phyloP scores from a whole-genome alignment of 768 basidiomycete species.

The Rhodotorula diobovata region DNA sequence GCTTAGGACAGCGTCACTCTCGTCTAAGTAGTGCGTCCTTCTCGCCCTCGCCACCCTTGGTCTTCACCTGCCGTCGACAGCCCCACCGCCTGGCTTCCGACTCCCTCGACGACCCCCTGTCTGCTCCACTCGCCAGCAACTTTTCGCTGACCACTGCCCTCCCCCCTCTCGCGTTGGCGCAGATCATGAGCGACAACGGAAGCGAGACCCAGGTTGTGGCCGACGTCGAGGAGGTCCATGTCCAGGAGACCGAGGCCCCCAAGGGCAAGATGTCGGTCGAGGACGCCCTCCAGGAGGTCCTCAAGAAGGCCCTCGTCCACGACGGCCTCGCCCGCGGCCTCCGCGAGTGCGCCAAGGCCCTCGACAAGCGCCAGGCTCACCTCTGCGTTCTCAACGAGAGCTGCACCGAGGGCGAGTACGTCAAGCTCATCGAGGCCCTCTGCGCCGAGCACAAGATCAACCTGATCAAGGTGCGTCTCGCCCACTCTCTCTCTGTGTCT shows the following conservation, averaged over 20 bases:
- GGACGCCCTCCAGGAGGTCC: conserved; percentile 69
- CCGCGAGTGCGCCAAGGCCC: conserved; percentile 93
- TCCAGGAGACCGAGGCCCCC: conserved; percentile 75
- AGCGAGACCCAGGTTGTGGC: conserved; percentile 38
- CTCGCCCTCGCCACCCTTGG: background rate
- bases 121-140: background rate
- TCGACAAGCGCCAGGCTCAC: conserved; percentile 98
- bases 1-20: conserved; percentile 40
- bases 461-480: conserved; percentile 72
- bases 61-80: background rate
- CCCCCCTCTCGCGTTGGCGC: no score
- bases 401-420: conserved; percentile 98
- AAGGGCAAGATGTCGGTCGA: conserved; percentile 95
- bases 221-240: conserved; percentile 49
- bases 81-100: no score
- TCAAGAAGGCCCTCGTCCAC: conserved; percentile 97
- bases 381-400: conserved; percentile 98
- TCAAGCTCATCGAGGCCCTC: conserved; percentile 99
- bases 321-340: conserved; percentile 98
- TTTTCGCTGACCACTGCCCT: background rate
- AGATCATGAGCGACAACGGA: conserved; percentile 38
- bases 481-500: background rate
- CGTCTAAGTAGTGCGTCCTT: background rate
- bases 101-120: no score
- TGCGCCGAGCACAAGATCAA: conserved; percentile 99